Evolutionary conservation across 2,329 filamentous ascomycete species (phyloP).

Genomic region (Emmonsiellopsis sp.): DNA sequence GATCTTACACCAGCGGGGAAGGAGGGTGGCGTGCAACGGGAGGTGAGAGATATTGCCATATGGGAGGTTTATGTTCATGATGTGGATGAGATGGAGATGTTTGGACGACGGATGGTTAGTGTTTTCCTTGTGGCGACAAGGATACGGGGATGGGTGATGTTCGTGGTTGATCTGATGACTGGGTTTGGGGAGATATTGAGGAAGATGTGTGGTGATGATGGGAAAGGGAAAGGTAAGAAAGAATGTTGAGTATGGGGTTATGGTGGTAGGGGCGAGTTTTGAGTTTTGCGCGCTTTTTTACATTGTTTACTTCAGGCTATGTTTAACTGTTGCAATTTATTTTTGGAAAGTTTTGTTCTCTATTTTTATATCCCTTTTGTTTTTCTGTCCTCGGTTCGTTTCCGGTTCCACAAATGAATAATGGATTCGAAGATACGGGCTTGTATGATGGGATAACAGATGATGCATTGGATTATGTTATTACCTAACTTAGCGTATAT

Average conservation of each 20-base stretch:
- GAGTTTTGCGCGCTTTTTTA: not conserved
- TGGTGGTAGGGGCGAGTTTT: not conserved
- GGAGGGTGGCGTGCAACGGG: conserved; percentile 8
- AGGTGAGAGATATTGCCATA: conserved; percentile 35
- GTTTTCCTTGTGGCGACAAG: conserved; percentile 28
- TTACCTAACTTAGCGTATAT: too few species aligned
- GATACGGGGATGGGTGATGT: conserved; percentile 1
- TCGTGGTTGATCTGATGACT: not conserved
- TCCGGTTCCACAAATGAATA: not conserved
- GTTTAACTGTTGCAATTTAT: not conserved
- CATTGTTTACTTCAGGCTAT: not conserved
- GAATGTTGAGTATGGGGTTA: not conserved
- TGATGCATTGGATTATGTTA: too few species aligned
- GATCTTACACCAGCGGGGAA: conserved; percentile 8
- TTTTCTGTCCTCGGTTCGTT: not conserved
- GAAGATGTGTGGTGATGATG: not conserved
- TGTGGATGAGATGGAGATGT: conserved; percentile 48
- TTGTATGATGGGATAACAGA: too few species aligned
- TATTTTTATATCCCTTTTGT: not conserved
- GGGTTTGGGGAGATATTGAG: not conserved
- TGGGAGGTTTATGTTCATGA: conserved; percentile 57
- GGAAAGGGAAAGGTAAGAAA: not conserved
- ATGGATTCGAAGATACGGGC: too few species aligned
- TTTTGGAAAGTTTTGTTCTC: not conserved
- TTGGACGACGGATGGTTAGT: conserved; percentile 45